Evolutionary conservation across 352 stramenopile species (phyloP), one percentile per base, ranked within the genome.

Genomic region (Phytopythium vexans): DNA sequence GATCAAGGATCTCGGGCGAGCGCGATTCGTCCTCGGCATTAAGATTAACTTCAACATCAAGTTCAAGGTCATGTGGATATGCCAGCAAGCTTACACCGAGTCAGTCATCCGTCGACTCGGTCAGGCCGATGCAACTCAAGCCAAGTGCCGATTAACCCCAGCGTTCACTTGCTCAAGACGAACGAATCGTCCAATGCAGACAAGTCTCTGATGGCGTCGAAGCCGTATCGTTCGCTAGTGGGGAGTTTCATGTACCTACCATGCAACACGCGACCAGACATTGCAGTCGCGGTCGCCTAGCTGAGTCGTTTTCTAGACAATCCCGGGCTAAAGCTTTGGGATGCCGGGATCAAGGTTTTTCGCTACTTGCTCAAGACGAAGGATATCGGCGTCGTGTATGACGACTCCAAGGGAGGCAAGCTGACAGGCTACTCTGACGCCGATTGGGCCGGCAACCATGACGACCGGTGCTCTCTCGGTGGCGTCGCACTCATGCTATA

Each of bases 1-100:
- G 36, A 49, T 54, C 50, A 59, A 56, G 46, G 34, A 59, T 21
- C 56, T 58, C 5, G 55, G 60, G 37, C 50, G 34, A 21, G 60
- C 51, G 7, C 43, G 41, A 9, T 68, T 65, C 32, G 60, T 66
- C 38, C 49, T 74, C 21, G 62, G 58, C 7, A 66, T 72, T 33
- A 31, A 58, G 40, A 62, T 68, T 40, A 39, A 69, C 41, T 45
- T 57, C 34, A 39, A 64, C 49, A 60, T 54, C 38, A 27, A 39
- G 37, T 27, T 2, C 34, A 49, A 33, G 14, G 41, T 15, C 34
- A 10, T 49, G 14, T 33, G 27, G 21, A 51, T 60, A 7, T 37
- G 44, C 31, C 51, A 64, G n/a, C 34, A 27, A 31, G 35, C 50
- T 15, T 52, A 41, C 42, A 41, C 34, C 5, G 40, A 58, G 35